Evolutionary conservation across 208 protist genomes (phyloP).

Genomic region (Perkinsela sp.): DNA sequence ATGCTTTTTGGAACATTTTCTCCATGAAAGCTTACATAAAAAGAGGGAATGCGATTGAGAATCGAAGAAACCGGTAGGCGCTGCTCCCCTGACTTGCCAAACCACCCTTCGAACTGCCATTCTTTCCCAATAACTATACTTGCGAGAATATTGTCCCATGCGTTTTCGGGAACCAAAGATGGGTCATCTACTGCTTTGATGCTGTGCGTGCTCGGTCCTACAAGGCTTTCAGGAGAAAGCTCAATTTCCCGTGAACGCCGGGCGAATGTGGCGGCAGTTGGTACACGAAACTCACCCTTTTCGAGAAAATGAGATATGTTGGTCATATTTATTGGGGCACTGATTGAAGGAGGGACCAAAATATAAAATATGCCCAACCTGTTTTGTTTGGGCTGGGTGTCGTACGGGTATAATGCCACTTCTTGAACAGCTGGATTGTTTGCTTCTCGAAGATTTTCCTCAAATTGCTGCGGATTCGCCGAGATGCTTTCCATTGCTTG

Average conservation of each 20-base stretch:
- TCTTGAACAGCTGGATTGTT: too few relatives aligned
- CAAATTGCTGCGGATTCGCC: too few relatives aligned
- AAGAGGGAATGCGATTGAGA: not conserved
- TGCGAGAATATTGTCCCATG: not conserved
- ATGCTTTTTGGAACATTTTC: not conserved
- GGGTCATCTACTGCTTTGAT: not conserved
- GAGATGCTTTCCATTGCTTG: too few relatives aligned
- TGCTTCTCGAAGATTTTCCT: too few relatives aligned
- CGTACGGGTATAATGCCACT: too few relatives aligned
- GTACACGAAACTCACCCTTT: not conserved
- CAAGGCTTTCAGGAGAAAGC: not conserved
- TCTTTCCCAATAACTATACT: not conserved
- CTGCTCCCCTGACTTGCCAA: not conserved
- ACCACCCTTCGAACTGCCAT: not conserved
- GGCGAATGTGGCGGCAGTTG: not conserved
- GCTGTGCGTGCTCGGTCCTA: not conserved
- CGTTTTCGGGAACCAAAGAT: not conserved
- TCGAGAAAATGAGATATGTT: not conserved
- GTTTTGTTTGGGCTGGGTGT: too few relatives aligned
- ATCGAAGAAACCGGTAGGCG: not conserved
- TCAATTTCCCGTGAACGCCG: not conserved
- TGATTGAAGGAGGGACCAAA: not conserved
- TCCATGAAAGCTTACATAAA: not conserved
- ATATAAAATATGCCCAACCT: constrained; percentile 1
- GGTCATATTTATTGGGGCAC: not conserved